phyloP scores from a whole-genome alignment of 352 stramenopile genomes.

The Phytophthora brassicae region DNA sequence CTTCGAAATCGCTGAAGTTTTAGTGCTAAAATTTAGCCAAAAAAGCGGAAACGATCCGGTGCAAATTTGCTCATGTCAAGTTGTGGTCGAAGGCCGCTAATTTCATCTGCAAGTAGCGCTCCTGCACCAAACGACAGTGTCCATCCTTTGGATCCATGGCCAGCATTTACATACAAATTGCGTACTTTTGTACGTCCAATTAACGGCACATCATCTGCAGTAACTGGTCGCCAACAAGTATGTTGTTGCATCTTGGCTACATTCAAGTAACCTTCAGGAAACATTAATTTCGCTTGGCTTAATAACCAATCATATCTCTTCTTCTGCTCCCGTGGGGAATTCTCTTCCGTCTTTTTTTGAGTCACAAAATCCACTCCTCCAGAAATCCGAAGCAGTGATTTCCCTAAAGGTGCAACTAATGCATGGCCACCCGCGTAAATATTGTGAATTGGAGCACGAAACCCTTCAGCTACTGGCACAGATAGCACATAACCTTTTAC shows the following conservation, averaged over 20 bases:
- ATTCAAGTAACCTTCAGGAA: constrained; percentile 82
- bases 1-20: constrained; percentile 18
- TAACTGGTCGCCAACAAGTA: constrained; percentile 83
- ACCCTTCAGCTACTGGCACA: constrained; percentile 65
- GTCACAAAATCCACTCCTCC: constrained; percentile 78
- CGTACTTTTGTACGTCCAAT: constrained; percentile 78
- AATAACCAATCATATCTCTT: constrained; percentile 83
- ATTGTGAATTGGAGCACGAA: constrained; percentile 73
- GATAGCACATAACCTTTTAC: constrained; percentile 88
- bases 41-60: constrained; percentile 77
- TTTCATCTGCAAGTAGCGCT: constrained; percentile 78
- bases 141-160: constrained; percentile 85
- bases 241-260: constrained; percentile 76
- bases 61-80: constrained; percentile 85
- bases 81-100: constrained; percentile 73
- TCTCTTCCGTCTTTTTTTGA: constrained; percentile 52
- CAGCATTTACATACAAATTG: constrained; percentile 86
- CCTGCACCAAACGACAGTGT: constrained; percentile 81
- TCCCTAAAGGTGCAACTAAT: constrained; percentile 74
- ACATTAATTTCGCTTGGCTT: constrained; percentile 71
- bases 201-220: constrained; percentile 80
- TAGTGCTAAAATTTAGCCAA: constrained; percentile 36
- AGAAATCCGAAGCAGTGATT: constrained; percentile 68
- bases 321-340: constrained; percentile 68
- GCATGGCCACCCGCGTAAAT: constrained; percentile 80